Conservation (phyloP, 1,284 basidiomycete species). For the Mycena sp. region DNA sequence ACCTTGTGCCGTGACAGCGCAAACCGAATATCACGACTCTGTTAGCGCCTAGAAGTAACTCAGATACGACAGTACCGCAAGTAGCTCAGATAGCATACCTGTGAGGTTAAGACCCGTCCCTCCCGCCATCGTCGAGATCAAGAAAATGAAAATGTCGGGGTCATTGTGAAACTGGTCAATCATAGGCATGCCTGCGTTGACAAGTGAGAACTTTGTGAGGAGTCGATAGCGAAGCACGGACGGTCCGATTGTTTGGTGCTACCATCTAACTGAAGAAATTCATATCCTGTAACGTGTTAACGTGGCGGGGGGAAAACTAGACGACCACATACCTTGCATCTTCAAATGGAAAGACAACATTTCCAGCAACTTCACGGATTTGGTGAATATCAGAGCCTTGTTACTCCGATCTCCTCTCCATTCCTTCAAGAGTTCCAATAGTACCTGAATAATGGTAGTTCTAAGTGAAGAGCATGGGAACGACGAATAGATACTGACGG, state of each 20-base stretch:
- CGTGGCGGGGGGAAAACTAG: neutral
- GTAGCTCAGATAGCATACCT: constrained; percentile 36
- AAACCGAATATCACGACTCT: constrained; percentile 88
- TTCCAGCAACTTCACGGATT: constrained; percentile 83
- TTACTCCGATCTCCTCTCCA: constrained; percentile 73
- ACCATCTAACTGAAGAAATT: constrained; percentile 80
- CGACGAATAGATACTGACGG: constrained; percentile 54
- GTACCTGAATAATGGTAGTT: constrained; percentile 55
- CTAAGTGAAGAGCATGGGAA: neutral
- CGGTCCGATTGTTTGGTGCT: constrained; percentile 70
- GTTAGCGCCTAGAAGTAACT: constrained; percentile 68
- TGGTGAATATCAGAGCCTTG: constrained; percentile 89
- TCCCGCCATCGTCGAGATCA: constrained; percentile 83
- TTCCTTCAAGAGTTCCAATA: constrained; percentile 69
- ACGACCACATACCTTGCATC: constrained; percentile 53
- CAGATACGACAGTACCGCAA: constrained; percentile 1
- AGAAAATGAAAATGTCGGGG: constrained; percentile 76
- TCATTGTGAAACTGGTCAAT: constrained; percentile 87
- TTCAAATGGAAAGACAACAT: constrained; percentile 81
- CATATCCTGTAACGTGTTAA: constrained; percentile 55
- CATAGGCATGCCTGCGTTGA: constrained; percentile 73
- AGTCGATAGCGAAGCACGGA: constrained; percentile 45
- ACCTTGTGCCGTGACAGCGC: neutral
- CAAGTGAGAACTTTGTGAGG: neutral
- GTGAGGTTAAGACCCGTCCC: constrained; percentile 82